Evolutionary conservation across 2,329 filamentous ascomycete species (phyloP).

Genomic region (Neofusicoccum kwambonambiense): DNA sequence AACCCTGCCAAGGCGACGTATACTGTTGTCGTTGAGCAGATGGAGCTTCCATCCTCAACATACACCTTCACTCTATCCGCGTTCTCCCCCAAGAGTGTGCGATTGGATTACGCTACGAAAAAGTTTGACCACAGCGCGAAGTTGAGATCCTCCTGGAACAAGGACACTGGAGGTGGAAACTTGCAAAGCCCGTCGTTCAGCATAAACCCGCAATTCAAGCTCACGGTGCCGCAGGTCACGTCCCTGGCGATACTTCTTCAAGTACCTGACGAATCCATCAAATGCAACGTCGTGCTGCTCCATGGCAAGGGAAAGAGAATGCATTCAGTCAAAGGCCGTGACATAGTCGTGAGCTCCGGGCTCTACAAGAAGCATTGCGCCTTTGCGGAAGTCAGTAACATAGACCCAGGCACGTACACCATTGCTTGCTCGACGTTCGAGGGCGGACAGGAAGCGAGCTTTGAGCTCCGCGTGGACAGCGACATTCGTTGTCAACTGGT

Average conservation of each 20-base stretch:
- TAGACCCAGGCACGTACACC: slow-evolving; percentile 77
- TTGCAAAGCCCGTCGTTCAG: slow-evolving; percentile 72
- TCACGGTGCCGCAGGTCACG: slow-evolving; percentile 58
- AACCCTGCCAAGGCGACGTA: slow-evolving; percentile 52
- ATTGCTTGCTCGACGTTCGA: slow-evolving; percentile 91
- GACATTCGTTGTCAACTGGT: slow-evolving; percentile 56
- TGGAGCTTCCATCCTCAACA: slow-evolving; percentile 68
- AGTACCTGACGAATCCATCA: slow-evolving; percentile 63
- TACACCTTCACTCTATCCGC: slow-evolving; percentile 88
- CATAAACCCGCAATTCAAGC: slow-evolving; percentile 82
- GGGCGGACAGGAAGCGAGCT: slow-evolving; percentile 70
- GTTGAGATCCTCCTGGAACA: slow-evolving; percentile 68
- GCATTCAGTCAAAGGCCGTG: slow-evolving; percentile 66
- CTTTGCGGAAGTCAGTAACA: slow-evolving; percentile 58
- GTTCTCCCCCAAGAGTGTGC: slow-evolving; percentile 66
- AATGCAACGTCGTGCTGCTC: slow-evolving; percentile 81
- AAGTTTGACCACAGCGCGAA: slow-evolving; percentile 60
- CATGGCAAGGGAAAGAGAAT: slow-evolving; percentile 74
- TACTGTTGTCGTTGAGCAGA: slow-evolving; percentile 72
- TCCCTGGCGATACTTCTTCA: slow-evolving; percentile 73
- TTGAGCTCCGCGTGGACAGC: slow-evolving; percentile 72
- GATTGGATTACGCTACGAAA: slow-evolving; percentile 61
- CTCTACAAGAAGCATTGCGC: slow-evolving; percentile 83
- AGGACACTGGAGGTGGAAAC: slow-evolving; percentile 80
- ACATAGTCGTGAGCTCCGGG: slow-evolving; percentile 80